Evolutionary conservation across 148 eudicot genomes (phyloP).

Genomic region (Bassia scoparia): DNA sequence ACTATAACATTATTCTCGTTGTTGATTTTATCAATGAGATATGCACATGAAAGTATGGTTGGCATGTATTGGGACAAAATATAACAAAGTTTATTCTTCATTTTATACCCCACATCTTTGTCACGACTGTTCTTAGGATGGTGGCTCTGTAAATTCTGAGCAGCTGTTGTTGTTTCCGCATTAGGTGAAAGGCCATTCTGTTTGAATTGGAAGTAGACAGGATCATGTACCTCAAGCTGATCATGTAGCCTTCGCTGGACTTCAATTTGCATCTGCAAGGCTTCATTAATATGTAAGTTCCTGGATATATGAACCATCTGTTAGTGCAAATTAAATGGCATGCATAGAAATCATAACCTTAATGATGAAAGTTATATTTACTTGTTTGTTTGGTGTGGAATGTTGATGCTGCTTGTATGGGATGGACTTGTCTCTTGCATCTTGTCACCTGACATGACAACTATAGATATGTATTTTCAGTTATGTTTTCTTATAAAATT

Average conservation of each 20-base stretch:
- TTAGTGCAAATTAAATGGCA: conserved; percentile 7
- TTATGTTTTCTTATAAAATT: neutral
- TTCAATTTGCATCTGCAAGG: conserved; percentile 89
- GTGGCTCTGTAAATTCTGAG: conserved; percentile 37
- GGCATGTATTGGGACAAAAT: conserved; percentile 30
- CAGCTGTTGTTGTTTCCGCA: conserved; percentile 37
- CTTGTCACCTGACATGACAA: conserved; percentile 44
- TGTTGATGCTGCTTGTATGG: conserved; percentile 45
- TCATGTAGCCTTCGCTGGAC: conserved; percentile 89
- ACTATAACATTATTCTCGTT: neutral
- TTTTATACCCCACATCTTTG: conserved; percentile 40
- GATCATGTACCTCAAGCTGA: conserved; percentile 85
- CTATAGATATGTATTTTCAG: conserved; percentile 24
- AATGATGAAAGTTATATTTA: conserved; percentile 24
- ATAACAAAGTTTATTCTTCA: conserved; percentile 30
- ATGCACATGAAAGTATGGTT: conserved; percentile 13
- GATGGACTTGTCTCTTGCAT: conserved; percentile 45
- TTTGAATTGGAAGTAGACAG: conserved; percentile 34
- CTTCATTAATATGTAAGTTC: conserved; percentile 72
- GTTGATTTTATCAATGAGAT: neutral
- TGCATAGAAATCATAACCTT: conserved; percentile 3
- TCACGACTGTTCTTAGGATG: conserved; percentile 39
- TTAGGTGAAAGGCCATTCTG: conserved; percentile 40
- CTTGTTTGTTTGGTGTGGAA: conserved; percentile 55
- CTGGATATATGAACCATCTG: conserved; percentile 31